phyloP scores from a whole-genome alignment of 2,329 filamentous ascomycete species.

The Epichloe sp. region DNA sequence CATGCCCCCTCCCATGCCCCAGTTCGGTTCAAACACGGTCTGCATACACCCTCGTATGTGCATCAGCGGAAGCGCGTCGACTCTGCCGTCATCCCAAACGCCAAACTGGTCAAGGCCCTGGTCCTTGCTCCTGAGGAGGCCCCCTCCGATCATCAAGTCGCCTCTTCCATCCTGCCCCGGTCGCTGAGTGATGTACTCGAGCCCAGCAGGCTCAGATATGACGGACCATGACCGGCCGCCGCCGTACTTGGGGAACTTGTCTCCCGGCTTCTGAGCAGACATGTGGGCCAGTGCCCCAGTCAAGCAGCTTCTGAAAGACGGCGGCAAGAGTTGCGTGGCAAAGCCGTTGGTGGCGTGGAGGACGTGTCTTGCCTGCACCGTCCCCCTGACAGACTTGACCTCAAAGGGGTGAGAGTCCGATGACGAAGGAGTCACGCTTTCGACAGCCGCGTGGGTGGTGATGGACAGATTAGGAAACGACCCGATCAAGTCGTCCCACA shows the following conservation, averaged over 20 bases:
- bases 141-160: conserved; percentile 45
- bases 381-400: conserved; percentile 31
- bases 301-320: conserved; percentile 31
- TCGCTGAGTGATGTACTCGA: conserved; percentile 40
- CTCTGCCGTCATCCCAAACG: conserved; percentile 29
- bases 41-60: conserved; percentile 30
- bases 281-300: conserved; percentile 34
- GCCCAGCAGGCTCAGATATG: conserved; percentile 27
- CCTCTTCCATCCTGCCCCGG: conserved; percentile 20
- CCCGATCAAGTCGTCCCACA: conserved; percentile 29
- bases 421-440: conserved; percentile 11
- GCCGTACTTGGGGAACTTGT: conserved; percentile 15
- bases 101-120: conserved; percentile 34
- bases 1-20: conserved; percentile 20
- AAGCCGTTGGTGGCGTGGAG: conserved; percentile 47
- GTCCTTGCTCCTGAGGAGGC: conserved; percentile 28
- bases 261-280: conserved; percentile 33
- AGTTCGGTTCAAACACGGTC: conserved; percentile 25
- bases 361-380: conserved; percentile 33
- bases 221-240: conserved; percentile 36
- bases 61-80: conserved; percentile 25
- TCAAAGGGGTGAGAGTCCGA: conserved; percentile 21
- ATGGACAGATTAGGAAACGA: conserved; percentile 23
- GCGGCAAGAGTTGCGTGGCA: conserved; percentile 37
- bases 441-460: conserved; percentile 25